Percentiles rank a stretch among this genome's conserved stretches.
phyloP scores from a whole-genome alignment of 179 eudicot genomes.

The Actinidia arguta region DNA sequence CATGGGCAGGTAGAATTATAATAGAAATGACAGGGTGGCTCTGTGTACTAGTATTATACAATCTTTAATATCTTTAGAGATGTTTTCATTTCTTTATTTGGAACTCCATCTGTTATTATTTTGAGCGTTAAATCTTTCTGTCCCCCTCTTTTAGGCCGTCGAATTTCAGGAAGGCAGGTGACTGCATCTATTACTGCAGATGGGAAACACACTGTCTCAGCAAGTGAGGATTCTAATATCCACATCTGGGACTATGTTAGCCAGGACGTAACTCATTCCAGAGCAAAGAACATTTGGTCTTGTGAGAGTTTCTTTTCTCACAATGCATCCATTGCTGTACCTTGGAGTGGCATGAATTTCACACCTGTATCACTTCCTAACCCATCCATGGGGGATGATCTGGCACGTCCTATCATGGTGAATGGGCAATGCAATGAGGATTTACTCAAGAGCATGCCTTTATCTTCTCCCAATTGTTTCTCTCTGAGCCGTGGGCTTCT shows the following conservation, averaged over 20 bases:
- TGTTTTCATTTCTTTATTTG: neutral
- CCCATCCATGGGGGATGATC: slow-evolving; percentile 15
- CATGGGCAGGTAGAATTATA: neutral
- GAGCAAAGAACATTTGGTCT: slow-evolving; percentile 49
- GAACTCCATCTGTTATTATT: neutral
- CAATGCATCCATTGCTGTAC: slow-evolving; percentile 67
- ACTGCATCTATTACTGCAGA: slow-evolving; percentile 82
- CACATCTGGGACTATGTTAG: slow-evolving; percentile 62
- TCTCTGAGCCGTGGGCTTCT: slow-evolving; percentile 42
- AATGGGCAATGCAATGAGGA: slow-evolving; percentile 30
- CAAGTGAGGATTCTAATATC: slow-evolving; percentile 64
- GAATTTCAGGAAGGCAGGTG: slow-evolving; percentile 51
- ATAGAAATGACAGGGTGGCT: neutral
- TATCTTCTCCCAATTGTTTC: slow-evolving; percentile 46
- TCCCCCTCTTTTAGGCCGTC: slow-evolving; percentile 43
- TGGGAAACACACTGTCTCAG: slow-evolving; percentile 73
- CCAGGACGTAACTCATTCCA: slow-evolving; percentile 31
- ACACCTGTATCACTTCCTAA: slow-evolving; percentile 19
- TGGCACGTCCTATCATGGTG: slow-evolving; percentile 16
- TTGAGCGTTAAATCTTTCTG: neutral
- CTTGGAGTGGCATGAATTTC: slow-evolving; percentile 73
- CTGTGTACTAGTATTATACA: neutral
- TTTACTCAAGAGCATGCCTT: slow-evolving; percentile 28
- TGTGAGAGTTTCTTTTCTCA: slow-evolving; percentile 69
- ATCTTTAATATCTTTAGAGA: neutral